Evolutionary conservation across 495 filamentous ascomycete genomes (phyloP).

Genomic region (Ascodesmis nigricans): DNA sequence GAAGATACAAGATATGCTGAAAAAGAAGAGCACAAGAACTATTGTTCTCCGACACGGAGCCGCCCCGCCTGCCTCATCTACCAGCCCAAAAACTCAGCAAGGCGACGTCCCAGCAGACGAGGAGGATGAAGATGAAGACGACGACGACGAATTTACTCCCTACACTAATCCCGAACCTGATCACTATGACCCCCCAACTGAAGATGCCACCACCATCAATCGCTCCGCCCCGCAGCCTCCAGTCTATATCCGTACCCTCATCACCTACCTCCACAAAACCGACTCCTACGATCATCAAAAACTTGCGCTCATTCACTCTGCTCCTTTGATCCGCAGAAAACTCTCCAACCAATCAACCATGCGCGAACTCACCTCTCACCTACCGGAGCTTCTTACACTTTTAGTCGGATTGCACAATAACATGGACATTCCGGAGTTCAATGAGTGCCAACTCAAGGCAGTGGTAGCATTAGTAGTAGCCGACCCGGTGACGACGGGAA

Average conservation of each 20-base stretch:
- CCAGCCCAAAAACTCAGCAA: no score
- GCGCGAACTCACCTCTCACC: slow-evolving; percentile 64
- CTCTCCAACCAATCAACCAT: slow-evolving; percentile 41
- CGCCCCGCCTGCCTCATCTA: background rate
- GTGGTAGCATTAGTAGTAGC: slow-evolving; percentile 67
- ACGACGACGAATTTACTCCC: slow-evolving; percentile 53
- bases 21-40: slow-evolving; percentile 4
- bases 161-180: slow-evolving; percentile 92
- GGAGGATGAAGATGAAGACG: slow-evolving; percentile 38
- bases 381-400: slow-evolving; percentile 52
- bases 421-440: slow-evolving; percentile 51
- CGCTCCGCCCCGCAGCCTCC: slow-evolving; percentile 66
- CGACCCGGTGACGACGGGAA: slow-evolving; percentile 53
- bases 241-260: slow-evolving; percentile 78
- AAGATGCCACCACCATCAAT: slow-evolving; percentile 68
- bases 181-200: slow-evolving; percentile 56
- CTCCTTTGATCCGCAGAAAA: slow-evolving; percentile 69
- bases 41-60: background rate
- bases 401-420: slow-evolving; percentile 65
- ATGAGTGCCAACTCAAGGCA: slow-evolving; percentile 53
- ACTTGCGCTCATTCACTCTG: slow-evolving; percentile 52
- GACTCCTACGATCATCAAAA: slow-evolving; percentile 70
- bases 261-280: slow-evolving; percentile 51
- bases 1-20: slow-evolving; percentile 29
- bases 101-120: slow-evolving; percentile 44